These are phyloP conservation scores for Plasmodium gonderi DNA, from an alignment of 169 alveolate genomes.

Conservation along the genomic window DNA sequence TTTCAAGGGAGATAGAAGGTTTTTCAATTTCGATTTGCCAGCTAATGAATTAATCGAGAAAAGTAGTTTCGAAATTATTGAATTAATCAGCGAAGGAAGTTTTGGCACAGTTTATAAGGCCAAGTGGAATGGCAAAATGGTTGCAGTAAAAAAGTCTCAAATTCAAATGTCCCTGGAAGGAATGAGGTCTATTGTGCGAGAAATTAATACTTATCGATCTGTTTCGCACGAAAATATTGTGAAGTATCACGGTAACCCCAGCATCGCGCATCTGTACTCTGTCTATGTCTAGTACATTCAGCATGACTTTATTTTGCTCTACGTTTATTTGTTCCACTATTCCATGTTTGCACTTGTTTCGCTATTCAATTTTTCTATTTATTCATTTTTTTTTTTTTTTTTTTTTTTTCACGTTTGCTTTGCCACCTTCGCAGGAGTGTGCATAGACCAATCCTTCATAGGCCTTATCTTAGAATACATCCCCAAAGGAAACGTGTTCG, in stretches of 20 bases:
- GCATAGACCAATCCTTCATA: conserved; percentile 82
- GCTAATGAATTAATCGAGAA: conserved; percentile 23
- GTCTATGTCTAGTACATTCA: not conserved
- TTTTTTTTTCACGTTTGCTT: no score
- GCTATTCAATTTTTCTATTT: not conserved
- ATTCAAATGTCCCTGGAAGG: conserved; percentile 78
- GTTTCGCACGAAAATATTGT: conserved; percentile 82
- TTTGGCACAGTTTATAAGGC: conserved; percentile 81
- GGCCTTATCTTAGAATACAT: conserved; percentile 84
- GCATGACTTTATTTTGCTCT: not conserved
- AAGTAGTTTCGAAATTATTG: conserved; percentile 14
- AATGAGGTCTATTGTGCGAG: conserved; percentile 84
- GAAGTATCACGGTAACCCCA: conserved; percentile 74
- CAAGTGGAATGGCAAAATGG: conserved; percentile 75
- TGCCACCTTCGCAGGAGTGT: conserved; percentile 75
- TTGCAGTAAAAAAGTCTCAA: conserved; percentile 80
- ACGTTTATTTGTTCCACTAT: no score
- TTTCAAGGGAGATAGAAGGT: conserved; percentile 47
- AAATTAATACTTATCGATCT: conserved; percentile 83
- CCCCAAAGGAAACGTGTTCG: conserved; percentile 84
- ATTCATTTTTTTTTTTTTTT: not conserved
- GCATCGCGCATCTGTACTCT: not conserved
- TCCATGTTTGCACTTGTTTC: not conserved
- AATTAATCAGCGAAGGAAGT: conserved; percentile 80
- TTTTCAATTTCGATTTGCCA: conserved; percentile 36